Conservation (phyloP, 345 rosid genomes). For the Sisymbrium irio region DNA sequence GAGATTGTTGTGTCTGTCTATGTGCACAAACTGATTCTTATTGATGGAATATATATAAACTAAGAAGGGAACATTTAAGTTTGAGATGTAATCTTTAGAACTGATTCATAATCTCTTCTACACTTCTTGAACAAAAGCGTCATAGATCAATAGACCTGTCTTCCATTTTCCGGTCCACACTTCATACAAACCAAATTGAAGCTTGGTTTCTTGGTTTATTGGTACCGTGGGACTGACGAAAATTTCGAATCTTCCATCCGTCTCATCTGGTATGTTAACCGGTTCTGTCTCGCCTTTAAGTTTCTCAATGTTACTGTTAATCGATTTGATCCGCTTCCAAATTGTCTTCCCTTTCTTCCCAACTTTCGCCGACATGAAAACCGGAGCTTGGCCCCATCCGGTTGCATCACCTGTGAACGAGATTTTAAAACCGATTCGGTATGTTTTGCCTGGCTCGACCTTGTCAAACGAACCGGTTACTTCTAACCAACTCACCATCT, state of each 20-base stretch:
- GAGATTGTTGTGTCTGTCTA: conserved; percentile 11
- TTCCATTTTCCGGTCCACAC: conserved; percentile 81
- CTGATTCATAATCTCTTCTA: background rate
- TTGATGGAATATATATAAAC: conserved; percentile 8
- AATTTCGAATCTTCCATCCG: conserved; percentile 19
- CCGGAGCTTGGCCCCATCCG: conserved; percentile 54
- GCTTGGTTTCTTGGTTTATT: background rate
- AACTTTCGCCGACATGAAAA: conserved; percentile 59
- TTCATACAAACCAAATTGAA: conserved; percentile 72
- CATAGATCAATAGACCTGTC: conserved; percentile 55
- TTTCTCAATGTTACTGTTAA: conserved; percentile 24
- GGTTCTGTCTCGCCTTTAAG: background rate
- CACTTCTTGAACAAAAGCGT: conserved; percentile 38
- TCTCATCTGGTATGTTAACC: conserved; percentile 27
- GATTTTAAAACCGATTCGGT: conserved; percentile 42
- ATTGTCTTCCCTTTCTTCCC: conserved; percentile 51
- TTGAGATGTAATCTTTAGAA: background rate
- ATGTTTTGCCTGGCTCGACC: conserved; percentile 20
- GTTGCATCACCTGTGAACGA: conserved; percentile 39
- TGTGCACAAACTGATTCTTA: conserved; percentile 24
- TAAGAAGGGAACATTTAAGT: background rate
- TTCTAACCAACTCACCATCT: conserved; percentile 63
- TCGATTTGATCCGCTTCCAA: conserved; percentile 36
- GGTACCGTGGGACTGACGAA: background rate
- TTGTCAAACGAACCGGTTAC: conserved; percentile 38